These are phyloP conservation scores for Ottelia alismoides DNA, from an alignment of 106 monocot species.

Conservation along the genomic window DNA sequence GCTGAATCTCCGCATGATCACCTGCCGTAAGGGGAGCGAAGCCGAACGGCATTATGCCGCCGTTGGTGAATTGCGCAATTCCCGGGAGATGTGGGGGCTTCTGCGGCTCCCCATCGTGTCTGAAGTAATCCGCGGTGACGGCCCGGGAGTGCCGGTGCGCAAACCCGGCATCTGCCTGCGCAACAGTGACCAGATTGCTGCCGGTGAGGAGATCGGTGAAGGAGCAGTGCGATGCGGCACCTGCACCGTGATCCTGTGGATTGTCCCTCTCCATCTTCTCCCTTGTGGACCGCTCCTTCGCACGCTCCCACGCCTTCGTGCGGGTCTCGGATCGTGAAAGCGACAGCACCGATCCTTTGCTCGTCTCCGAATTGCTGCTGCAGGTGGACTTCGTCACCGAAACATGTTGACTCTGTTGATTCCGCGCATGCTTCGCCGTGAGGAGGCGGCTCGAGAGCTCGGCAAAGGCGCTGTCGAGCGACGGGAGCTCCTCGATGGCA, in stretches of 20 bases:
- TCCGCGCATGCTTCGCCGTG: background rate
- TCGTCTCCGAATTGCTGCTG: slow-evolving; percentile 91
- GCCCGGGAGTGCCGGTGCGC: slow-evolving; percentile 26
- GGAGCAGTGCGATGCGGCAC: slow-evolving; percentile 26
- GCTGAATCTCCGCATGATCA: slow-evolving; percentile 50
- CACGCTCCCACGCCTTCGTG: slow-evolving; percentile 44
- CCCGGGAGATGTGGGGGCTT: slow-evolving; percentile 22
- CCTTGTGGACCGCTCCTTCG: slow-evolving; percentile 40
- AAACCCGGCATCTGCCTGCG: slow-evolving; percentile 3
- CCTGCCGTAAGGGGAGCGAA: slow-evolving; percentile 17
- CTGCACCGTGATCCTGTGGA: background rate
- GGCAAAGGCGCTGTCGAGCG: slow-evolving; percentile 36
- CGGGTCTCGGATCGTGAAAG: slow-evolving; percentile 65
- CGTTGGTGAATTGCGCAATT: slow-evolving; percentile 45
- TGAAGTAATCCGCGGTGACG: slow-evolving; percentile 57
- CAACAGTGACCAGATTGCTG: slow-evolving; percentile 3
- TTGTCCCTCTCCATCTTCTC: slow-evolving; percentile 29
- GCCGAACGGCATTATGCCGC: slow-evolving; percentile 36
- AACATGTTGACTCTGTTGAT: slow-evolving; percentile 23
- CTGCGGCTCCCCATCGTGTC: slow-evolving; percentile 20
- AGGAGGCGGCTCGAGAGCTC: slow-evolving; percentile 7
- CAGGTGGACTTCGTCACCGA: slow-evolving; percentile 49
- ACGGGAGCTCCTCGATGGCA: slow-evolving; percentile 71
- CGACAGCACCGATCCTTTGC: slow-evolving; percentile 81
- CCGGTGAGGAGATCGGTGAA: slow-evolving; percentile 62